Base-by-base conservation (phyloP, 2,329 filamentous ascomycete species). In the Colletotrichum sp. region DNA sequence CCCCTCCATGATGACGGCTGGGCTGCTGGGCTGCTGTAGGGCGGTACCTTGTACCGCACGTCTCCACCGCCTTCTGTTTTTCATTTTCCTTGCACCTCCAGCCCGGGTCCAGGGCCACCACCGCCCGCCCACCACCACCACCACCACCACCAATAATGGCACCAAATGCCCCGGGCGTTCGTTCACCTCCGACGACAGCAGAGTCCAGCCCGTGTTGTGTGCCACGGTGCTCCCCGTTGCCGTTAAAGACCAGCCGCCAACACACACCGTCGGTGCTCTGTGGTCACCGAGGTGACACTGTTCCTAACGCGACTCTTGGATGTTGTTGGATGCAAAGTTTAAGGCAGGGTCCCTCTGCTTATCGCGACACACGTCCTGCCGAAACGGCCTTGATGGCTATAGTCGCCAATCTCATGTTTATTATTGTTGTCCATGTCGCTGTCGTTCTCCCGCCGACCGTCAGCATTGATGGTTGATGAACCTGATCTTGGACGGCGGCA, bases 1-100 rank as follows among this genome's bases (percentile, higher is more conserved):
- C 74, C 70, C 74, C 74, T 74, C 74, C 64, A 76, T 73, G 74
- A 76, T 69, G 70, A 76, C 74, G 74, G 74, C 57, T 57, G 27
- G 66, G 72, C 72, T 28, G 59, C 55, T 72, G 69, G 34, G 67
- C 25, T 30, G 28, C 55, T 69, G 67, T 34, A 59, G 22, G 68
- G 57, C n/a, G 60, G 68, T 65, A 65, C 68, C 68, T 65, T 71
- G 73, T 73, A 73, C n/a, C 57, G 39, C 57, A 52, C 44, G n/a
- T 22, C 61, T 28, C 55, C 52, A 36, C 52, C 28, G 52, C 68
- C 52, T 34, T 36, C 57, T 55, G 63, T 63, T 32, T 59, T 59
- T 52, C 36, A 64, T 52, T 55, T 36, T 68, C 19, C 28, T 36
- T 32, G 12, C 25, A 27, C 32, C 32, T 59, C 34, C 68, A 39